phyloP scores from a whole-genome alignment of 139 green algal species.

The Closterium sp. region DNA sequence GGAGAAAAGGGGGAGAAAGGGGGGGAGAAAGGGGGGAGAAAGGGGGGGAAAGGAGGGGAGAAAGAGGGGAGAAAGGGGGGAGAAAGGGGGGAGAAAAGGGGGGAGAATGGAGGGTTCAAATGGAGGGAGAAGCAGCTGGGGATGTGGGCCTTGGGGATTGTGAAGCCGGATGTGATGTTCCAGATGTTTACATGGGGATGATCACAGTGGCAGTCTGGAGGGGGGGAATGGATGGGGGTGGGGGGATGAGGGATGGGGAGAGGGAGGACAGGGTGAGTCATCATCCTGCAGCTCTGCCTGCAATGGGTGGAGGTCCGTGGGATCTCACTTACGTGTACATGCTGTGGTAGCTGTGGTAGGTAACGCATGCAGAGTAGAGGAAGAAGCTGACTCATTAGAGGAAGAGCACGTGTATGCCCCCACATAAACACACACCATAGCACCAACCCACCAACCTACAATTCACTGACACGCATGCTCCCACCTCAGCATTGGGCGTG shows the following conservation, averaged over 20 bases:
- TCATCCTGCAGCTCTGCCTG: too few species aligned
- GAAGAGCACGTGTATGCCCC: too few species aligned
- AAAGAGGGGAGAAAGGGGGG: not conserved
- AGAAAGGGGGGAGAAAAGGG: not conserved
- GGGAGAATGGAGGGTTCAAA: not conserved
- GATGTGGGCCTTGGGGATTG: not conserved
- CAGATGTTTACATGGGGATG: not conserved
- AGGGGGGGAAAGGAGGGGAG: too few species aligned
- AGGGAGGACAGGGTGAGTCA: not conserved
- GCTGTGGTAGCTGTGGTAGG: not conserved
- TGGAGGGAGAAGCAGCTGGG: not conserved
- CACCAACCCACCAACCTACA: not conserved
- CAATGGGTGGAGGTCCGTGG: too few species aligned
- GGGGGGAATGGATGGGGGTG: not conserved
- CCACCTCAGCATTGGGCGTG: conserved; percentile 37
- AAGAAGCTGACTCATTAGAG: too few species aligned
- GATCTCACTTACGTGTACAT: too few species aligned
- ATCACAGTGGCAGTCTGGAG: not conserved
- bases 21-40: too few species aligned
- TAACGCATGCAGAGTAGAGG: too few species aligned
- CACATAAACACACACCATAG: too few species aligned
- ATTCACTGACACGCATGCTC: not conserved
- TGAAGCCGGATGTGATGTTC: not conserved
- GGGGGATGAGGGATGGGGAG: not conserved
- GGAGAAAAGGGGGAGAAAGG: too few species aligned